A percentile compares a stretch with the other conserved stretches of the same genome.
Evolutionary conservation across 768 basidiomycete species (phyloP).

Genomic region (Mycena leptocephala): DNA sequence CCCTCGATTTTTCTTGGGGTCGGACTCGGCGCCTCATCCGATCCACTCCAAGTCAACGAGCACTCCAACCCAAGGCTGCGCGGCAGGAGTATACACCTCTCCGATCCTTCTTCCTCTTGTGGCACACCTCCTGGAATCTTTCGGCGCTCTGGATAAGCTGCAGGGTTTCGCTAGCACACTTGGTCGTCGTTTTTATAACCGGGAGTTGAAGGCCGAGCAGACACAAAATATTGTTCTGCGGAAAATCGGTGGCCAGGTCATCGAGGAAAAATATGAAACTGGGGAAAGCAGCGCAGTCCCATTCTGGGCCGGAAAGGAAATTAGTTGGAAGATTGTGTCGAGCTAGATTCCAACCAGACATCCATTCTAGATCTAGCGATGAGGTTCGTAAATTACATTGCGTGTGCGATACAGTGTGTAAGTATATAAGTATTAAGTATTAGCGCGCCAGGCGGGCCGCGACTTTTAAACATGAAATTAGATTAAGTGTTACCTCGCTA

Average conservation of each 20-base stretch:
- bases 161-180: conserved; percentile 84
- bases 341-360: neutral
- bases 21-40: conserved; percentile 96
- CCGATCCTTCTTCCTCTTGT: conserved; percentile 93
- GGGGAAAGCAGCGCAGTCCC: conserved; percentile 77
- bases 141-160: conserved; percentile 88
- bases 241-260: conserved; percentile 54
- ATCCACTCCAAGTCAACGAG: conserved; percentile 77
- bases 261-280: conserved; percentile 66
- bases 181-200: conserved; percentile 87
- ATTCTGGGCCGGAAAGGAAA: conserved; percentile 89
- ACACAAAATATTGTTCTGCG: conserved; percentile 61
- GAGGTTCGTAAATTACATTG: neutral
- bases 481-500: neutral
- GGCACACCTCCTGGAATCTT: conserved; percentile 90
- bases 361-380: too few species aligned
- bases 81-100: conserved; percentile 97
- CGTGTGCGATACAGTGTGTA: too few species aligned
- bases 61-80: conserved; percentile 82
- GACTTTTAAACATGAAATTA: neutral
- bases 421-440: neutral
- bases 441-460: conserved; percentile 7
- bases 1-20: conserved; percentile 97
- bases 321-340: conserved; percentile 78
- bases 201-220: conserved; percentile 45